Percentiles rank a stretch among this genome's conserved stretches.
Conservation (phyloP, 169 alveolate genomes). For the Cryptosporidium ryanae region DNA sequence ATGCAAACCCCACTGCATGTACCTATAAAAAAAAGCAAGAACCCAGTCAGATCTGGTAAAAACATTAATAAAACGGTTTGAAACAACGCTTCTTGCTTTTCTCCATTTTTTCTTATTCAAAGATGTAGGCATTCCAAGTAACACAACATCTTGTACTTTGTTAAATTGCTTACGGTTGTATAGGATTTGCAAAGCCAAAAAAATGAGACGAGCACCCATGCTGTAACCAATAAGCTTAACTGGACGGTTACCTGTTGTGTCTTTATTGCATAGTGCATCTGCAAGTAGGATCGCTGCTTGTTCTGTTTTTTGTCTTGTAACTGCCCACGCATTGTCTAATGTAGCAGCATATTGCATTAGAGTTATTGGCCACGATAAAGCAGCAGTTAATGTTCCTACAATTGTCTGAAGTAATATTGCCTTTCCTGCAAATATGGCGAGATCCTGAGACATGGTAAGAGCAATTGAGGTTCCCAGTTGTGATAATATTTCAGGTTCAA, state of each 20-base stretch:
- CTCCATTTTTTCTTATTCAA: constrained; percentile 86
- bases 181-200: constrained; percentile 86
- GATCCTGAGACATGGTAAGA: constrained; percentile 72
- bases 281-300: constrained; percentile 90
- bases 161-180: constrained; percentile 80
- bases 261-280: constrained; percentile 80
- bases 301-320: constrained; percentile 87
- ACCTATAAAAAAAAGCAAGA: constrained; percentile 90
- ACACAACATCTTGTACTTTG: constrained; percentile 86
- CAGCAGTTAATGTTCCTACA: constrained; percentile 62
- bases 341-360: constrained; percentile 87
- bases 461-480: constrained; percentile 52
- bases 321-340: constrained; percentile 90
- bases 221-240: constrained; percentile 90
- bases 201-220: constrained; percentile 92
- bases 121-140: constrained; percentile 91
- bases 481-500: constrained; percentile 65
- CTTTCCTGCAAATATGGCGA: constrained; percentile 74
- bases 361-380: constrained; percentile 88
- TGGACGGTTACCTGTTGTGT: constrained; percentile 90
- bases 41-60: constrained; percentile 90
- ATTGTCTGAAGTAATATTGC: constrained; percentile 64
- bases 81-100: constrained; percentile 88
- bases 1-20: constrained; percentile 88
- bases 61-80: constrained; percentile 90